Conservation (phyloP, 257 asterid genomes). For the Primulina eburnea region DNA sequence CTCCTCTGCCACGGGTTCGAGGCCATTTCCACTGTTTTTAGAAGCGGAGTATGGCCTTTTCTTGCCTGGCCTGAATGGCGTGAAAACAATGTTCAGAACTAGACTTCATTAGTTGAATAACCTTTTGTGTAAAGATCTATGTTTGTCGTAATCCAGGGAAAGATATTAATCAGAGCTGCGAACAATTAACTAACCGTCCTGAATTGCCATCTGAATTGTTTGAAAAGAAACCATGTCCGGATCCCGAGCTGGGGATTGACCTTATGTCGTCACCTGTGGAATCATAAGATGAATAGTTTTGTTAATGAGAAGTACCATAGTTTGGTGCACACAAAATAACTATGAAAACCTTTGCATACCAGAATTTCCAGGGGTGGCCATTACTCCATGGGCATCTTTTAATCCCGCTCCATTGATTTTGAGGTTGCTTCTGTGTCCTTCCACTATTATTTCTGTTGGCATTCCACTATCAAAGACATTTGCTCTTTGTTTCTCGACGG, state of each 20-base stretch:
- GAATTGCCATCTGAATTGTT: slow-evolving; percentile 57
- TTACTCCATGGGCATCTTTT: slow-evolving; percentile 37
- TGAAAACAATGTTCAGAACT: slow-evolving; percentile 15
- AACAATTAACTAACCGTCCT: slow-evolving; percentile 51
- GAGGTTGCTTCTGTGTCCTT: slow-evolving; percentile 46
- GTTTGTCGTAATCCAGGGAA: neutral
- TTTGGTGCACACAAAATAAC: slow-evolving; percentile 5
- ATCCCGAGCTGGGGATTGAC: slow-evolving; percentile 83
- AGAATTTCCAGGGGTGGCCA: slow-evolving; percentile 67
- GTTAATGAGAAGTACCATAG: slow-evolving; percentile 16
- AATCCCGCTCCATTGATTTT: slow-evolving; percentile 27
- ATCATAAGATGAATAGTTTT: slow-evolving; percentile 22
- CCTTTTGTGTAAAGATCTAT: neutral
- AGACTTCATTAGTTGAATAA: slow-evolving; percentile 2
- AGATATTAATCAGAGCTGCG: neutral
- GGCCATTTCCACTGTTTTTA: slow-evolving; percentile 59
- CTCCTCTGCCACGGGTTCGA: slow-evolving; percentile 85
- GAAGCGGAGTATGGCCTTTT: slow-evolving; percentile 66
- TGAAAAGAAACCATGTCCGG: slow-evolving; percentile 57
- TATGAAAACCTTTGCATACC: slow-evolving; percentile 36
- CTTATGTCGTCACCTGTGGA: slow-evolving; percentile 52
- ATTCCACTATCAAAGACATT: slow-evolving; percentile 28
- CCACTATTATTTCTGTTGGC: slow-evolving; percentile 43
- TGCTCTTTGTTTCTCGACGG: slow-evolving; percentile 64
- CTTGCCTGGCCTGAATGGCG: slow-evolving; percentile 54